phyloP scores from a whole-genome alignment of 768 basidiomycete genomes.

The Wakefieldia striispora region DNA sequence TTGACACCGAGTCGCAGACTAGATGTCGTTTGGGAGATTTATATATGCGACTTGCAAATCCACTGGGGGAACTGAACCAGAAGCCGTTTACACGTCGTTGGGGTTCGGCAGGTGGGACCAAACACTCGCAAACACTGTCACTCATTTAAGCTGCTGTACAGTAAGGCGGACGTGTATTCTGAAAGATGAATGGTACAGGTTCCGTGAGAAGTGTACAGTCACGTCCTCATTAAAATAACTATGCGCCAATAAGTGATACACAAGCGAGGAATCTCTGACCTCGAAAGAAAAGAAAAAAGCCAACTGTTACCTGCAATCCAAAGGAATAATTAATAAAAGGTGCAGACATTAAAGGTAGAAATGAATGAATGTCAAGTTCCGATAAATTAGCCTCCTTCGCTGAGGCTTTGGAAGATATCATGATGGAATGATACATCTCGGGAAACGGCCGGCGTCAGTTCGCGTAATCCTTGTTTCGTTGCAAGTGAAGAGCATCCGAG shows the following conservation, averaged over 20 bases:
- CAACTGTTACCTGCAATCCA: slow-evolving; percentile 11
- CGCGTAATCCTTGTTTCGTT: slow-evolving; percentile 11
- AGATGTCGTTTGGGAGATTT: slow-evolving; percentile 28
- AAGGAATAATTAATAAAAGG: slow-evolving; percentile 10
- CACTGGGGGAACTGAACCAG: slow-evolving; percentile 23
- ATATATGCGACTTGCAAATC: slow-evolving; percentile 25
- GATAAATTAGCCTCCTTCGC: slow-evolving; percentile 18
- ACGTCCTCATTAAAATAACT: slow-evolving; percentile 3
- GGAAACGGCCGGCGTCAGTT: slow-evolving; percentile 11
- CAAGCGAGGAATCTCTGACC: slow-evolving; percentile 12
- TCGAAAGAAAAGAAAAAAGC: slow-evolving; percentile 1
- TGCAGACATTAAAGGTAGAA: neutral
- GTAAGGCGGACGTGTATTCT: too few relatives aligned
- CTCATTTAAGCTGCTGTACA: too few relatives aligned
- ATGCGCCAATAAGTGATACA: slow-evolving; percentile 17
- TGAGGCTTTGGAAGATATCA: slow-evolving; percentile 15
- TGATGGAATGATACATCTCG: slow-evolving; percentile 21
- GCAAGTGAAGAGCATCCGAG: neutral
- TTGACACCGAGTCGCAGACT: slow-evolving; percentile 29
- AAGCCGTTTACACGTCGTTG: slow-evolving; percentile 19
- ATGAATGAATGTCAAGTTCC: slow-evolving; percentile 8
- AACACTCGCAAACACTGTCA: slow-evolving; percentile 23
- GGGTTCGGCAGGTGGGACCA: slow-evolving; percentile 29
- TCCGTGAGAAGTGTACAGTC: slow-evolving; percentile 18
- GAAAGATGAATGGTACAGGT: slow-evolving; percentile 16